Base-by-base conservation (phyloP, 345 rosid genomes). In the Arabis hirsuta region DNA sequence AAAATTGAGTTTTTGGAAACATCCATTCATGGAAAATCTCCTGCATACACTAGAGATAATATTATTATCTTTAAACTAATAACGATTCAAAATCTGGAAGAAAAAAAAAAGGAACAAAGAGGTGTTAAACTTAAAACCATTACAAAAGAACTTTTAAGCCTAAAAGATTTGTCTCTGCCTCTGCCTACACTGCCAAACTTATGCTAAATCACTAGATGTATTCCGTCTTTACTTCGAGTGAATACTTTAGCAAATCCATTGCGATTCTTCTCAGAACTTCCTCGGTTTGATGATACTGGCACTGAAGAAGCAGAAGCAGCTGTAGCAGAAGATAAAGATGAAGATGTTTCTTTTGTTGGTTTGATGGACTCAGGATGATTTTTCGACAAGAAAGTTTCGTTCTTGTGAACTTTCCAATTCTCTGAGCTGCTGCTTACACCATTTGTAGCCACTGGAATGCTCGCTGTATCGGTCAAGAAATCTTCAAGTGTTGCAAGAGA, bases 401-500 rank as follows among this genome's bases (percentile, higher is more conserved):
- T 84, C 14, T 86, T 82, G 76, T 76, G 85, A 50, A 81, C 74
- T 72, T 65, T 90, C 92, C 96, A 83, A 19, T 71, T 80, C 73
- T 86, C 96, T 48, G 72, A 81, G 63, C 67, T 67, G 27, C 79
- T 69, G 61, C 65, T 55, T 27, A 55, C 71, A 69, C 75, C 71
- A 62, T 64, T 50, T 31, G 83, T 57, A 78, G 67, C 76, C 46
- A 55, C 73, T 2, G 55, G 59, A 63, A 87, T 71, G 77, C 84
- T 81, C 3, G 80, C 70, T 44, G 96, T 88, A 81, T 94, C 97
- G 2, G 87, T 80, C 72, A 94, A 83, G 84, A 94, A 94, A 77
- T 94, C 98, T 78, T 94, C 97, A 13, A 91, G 82, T 14, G 97
- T 91, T 69, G 97, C 98, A 53, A 94, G 90, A 71, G 98, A 94